These are phyloP conservation scores for Tetraselmis chui DNA, from an alignment of 139 green algal species.

Conservation along the genomic window DNA sequence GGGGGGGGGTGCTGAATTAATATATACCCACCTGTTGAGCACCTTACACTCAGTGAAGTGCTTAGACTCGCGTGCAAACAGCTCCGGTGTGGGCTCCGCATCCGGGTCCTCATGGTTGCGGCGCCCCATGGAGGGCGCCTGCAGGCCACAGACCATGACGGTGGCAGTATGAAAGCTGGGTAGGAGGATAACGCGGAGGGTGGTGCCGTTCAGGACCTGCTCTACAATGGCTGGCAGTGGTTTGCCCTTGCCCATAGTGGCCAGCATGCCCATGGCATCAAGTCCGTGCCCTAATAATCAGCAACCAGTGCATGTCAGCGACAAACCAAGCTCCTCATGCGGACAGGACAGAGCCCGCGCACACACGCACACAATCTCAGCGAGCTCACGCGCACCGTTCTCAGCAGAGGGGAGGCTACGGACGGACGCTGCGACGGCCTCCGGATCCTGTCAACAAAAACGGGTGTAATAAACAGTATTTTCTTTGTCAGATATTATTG, in stretches of 20 bases:
- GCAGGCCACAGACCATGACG: slow-evolving; percentile 71
- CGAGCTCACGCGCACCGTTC: slow-evolving; percentile 3
- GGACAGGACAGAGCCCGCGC: too few species aligned
- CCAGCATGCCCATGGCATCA: slow-evolving; percentile 39
- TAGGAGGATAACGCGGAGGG: slow-evolving; percentile 68
- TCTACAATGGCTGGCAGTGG: slow-evolving; percentile 78
- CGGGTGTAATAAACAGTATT: neutral
- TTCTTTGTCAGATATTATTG: too few species aligned
- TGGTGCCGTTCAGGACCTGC: slow-evolving; percentile 65
- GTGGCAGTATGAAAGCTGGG: slow-evolving; percentile 45
- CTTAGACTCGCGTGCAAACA: slow-evolving; percentile 76
- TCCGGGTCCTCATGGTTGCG: slow-evolving; percentile 22
- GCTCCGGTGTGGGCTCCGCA: slow-evolving; percentile 47
- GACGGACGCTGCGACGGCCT: slow-evolving; percentile 31
- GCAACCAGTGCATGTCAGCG: neutral
- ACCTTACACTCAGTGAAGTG: slow-evolving; percentile 71
- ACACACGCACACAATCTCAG: too few species aligned
- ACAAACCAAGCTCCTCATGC: too few species aligned
- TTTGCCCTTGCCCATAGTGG: slow-evolving; percentile 66
- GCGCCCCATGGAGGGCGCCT: slow-evolving; percentile 70
- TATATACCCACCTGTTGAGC: slow-evolving; percentile 59
- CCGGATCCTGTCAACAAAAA: slow-evolving; percentile 23
- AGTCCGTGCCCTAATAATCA: slow-evolving; percentile 1
- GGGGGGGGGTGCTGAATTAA: too few species aligned
- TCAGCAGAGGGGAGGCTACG: slow-evolving; percentile 14